Conservation (phyloP, 1,284 basidiomycete species). For the Xanthoconium separans region DNA sequence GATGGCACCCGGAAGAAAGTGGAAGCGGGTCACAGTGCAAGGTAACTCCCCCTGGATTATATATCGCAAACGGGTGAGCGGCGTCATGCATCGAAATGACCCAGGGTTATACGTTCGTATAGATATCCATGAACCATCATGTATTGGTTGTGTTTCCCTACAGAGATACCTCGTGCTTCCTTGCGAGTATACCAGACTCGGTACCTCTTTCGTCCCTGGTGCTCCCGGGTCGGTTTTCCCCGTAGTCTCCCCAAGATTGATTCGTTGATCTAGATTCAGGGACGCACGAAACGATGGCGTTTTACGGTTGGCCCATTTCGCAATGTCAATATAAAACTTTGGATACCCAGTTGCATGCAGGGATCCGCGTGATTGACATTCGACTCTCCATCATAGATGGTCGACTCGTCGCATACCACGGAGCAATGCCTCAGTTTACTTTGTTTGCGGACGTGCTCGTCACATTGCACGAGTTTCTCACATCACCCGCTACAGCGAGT, state of each 20-base stretch:
- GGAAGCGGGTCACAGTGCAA: constrained; percentile 43
- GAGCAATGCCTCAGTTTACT: constrained; percentile 66
- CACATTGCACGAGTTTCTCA: constrained; percentile 64
- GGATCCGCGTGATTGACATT: constrained; percentile 80
- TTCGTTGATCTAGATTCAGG: constrained; percentile 36
- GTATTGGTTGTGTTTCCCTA: constrained; percentile 54
- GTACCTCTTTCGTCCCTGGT: constrained; percentile 66
- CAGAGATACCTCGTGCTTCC: constrained; percentile 57
- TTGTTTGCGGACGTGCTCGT: constrained; percentile 65
- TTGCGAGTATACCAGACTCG: constrained; percentile 66
- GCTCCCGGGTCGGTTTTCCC: constrained; percentile 60
- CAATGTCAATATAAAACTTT: constrained; percentile 68
- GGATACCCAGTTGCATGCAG: constrained; percentile 56
- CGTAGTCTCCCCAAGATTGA: not conserved
- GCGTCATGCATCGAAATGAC: not conserved
- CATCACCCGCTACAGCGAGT: constrained; percentile 48
- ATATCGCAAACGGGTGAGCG: constrained; percentile 50
- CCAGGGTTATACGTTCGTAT: constrained; percentile 1
- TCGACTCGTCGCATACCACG: constrained; percentile 77
- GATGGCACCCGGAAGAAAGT: constrained; percentile 36
- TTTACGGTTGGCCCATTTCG: constrained; percentile 77
- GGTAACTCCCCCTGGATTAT: constrained; percentile 55
- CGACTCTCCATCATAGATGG: constrained; percentile 69
- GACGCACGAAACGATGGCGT: constrained; percentile 78
- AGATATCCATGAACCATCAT: constrained; percentile 42